A percentile compares a stretch with the other conserved stretches of the same genome.
These are phyloP conservation scores for Cyclotella baltica DNA, from an alignment of 108 stramenopile genomes.

Conservation along the genomic window DNA sequence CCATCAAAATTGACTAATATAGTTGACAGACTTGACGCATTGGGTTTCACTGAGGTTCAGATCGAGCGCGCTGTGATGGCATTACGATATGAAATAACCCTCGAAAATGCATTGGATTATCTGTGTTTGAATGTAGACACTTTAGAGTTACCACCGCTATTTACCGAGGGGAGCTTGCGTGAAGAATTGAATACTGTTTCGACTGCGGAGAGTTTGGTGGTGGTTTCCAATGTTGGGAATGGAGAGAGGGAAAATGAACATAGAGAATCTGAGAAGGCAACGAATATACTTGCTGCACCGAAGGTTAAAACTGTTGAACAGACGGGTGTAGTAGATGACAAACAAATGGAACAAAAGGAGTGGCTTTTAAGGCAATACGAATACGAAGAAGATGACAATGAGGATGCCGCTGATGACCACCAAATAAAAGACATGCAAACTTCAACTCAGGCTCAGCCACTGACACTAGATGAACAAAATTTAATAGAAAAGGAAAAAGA, in stretches of 20 bases:
- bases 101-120: constrained; percentile 75
- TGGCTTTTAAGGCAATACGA: constrained; percentile 65
- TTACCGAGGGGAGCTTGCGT: constrained; percentile 49
- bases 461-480: constrained; percentile 23
- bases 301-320: background rate
- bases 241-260: background rate
- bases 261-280: background rate
- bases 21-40: constrained; percentile 39
- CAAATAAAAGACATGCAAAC: background rate
- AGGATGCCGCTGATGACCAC: constrained; percentile 4
- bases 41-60: constrained; percentile 47
- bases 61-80: constrained; percentile 43
- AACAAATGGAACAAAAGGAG: constrained; percentile 38
- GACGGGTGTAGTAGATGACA: background rate
- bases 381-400: constrained; percentile 58
- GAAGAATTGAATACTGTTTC: background rate
- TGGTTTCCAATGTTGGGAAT: constrained; percentile 12
- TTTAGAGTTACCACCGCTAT: constrained; percentile 62
- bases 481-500: constrained; percentile 44
- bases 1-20: constrained; percentile 39
- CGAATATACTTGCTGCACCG: background rate
- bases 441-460: background rate
- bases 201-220: constrained; percentile 8
- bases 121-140: constrained; percentile 65
- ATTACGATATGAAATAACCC: constrained; percentile 53